These are phyloP conservation scores for Haplosporangium sp. DNA, from an alignment of 371 early-diverging fungal genomes.

Conservation along the genomic window DNA sequence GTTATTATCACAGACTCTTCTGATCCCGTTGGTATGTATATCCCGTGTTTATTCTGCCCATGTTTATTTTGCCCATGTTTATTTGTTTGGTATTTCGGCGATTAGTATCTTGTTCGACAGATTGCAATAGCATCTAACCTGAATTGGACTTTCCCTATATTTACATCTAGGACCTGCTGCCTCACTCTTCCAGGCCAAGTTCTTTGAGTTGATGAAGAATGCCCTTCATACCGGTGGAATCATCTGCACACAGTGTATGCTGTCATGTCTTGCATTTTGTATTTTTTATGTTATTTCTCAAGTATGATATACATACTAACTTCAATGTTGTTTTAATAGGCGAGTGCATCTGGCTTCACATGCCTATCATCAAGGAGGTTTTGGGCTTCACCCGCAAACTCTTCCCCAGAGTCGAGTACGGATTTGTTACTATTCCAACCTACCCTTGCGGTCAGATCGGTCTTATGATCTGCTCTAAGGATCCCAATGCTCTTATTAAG, in stretches of 20 bases:
- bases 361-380: conserved; percentile 89
- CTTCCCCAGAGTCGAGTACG: conserved; percentile 93
- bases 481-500: conserved; percentile 73
- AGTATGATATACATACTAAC: background rate
- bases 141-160: background rate
- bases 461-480: conserved; percentile 91
- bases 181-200: conserved; percentile 90
- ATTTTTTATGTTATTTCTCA: background rate
- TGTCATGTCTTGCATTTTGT: too few species aligned
- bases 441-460: conserved; percentile 98
- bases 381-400: conserved; percentile 80
- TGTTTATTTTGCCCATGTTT: too few species aligned
- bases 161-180: conserved; percentile 87
- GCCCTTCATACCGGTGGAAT: conserved; percentile 94
- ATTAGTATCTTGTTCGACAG: too few species aligned
- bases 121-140: background rate
- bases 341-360: conserved; percentile 98
- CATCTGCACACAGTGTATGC: conserved; percentile 90
- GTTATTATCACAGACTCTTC: conserved; percentile 99
- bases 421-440: conserved; percentile 94
- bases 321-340: conserved; percentile 55
- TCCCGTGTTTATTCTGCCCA: background rate
- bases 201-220: conserved; percentile 91
- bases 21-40: conserved; percentile 87
- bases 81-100: too few species aligned